Evolutionary conservation across 2,329 filamentous ascomycete species (phyloP).

Genomic region (Trichoderma sp.): DNA sequence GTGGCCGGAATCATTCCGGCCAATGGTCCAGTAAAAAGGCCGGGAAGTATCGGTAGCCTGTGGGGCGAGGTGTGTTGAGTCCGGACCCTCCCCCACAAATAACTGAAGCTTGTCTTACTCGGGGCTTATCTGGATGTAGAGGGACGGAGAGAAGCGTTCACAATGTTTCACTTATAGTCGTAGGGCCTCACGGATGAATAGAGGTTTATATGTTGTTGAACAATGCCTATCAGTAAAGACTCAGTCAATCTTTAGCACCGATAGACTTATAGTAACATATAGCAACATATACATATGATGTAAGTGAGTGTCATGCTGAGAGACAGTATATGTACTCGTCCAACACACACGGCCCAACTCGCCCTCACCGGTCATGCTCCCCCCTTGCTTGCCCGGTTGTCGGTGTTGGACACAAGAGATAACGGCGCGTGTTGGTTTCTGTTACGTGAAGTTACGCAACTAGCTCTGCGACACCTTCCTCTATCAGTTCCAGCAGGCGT

Average conservation of each 20-base stretch:
- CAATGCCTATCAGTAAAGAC: background rate
- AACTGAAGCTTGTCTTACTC: background rate
- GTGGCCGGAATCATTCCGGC: slow-evolving; percentile 37
- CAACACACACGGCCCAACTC: background rate
- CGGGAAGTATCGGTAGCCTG: slow-evolving; percentile 25
- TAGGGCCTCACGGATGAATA: background rate
- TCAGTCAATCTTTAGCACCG: background rate
- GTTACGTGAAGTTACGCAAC: slow-evolving; percentile 27
- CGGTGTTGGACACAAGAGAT: background rate
- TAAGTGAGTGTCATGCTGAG: background rate
- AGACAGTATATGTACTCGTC: background rate
- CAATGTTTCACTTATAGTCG: background rate
- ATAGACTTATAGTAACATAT: background rate
- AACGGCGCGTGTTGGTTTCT: slow-evolving; percentile 23
- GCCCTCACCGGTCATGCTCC: background rate
- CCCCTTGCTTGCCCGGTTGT: background rate
- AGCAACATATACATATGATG: background rate
- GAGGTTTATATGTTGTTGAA: background rate
- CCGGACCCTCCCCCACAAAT: slow-evolving; percentile 20
- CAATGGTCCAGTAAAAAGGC: slow-evolving; percentile 26
- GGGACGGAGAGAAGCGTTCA: slow-evolving; percentile 19
- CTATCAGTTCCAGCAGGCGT: slow-evolving; percentile 10
- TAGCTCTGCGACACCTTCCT: slow-evolving; percentile 21
- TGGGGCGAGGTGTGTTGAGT: slow-evolving; percentile 13
- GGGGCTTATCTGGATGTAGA: slow-evolving; percentile 21